A percentile compares a stretch with the other conserved stretches of the same genome.
Conservation (phyloP, 164 flowering plant species). For the Brasenia schreberi region DNA sequence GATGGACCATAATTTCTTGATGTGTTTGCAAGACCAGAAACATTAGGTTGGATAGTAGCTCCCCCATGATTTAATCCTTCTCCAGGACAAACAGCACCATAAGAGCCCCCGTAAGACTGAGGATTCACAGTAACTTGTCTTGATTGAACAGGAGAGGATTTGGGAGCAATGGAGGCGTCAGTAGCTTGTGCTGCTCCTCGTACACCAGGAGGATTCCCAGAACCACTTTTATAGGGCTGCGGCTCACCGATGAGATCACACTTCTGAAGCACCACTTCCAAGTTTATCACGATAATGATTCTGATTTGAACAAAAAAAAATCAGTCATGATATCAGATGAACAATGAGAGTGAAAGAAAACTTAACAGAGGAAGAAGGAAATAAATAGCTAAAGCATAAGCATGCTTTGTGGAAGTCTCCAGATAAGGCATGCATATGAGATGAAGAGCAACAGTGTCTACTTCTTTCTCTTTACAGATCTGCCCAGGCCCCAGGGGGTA, state of each 20-base stretch:
- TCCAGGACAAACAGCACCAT: neutral
- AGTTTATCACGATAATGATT: conserved; percentile 62
- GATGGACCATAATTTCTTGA: neutral
- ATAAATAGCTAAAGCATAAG: neutral
- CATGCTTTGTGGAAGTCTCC: too few relatives aligned
- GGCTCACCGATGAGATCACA: conserved; percentile 73
- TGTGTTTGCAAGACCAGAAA: neutral
- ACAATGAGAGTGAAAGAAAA: neutral
- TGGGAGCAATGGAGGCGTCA: neutral
- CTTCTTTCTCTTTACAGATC: neutral
- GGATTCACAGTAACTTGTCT: neutral
- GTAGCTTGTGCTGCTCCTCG: neutral
- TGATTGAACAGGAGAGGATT: conserved; percentile 1
- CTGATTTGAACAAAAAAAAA: conserved; percentile 22
- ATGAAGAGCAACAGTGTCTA: too few relatives aligned
- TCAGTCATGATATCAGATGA: neutral
- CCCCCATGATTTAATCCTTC: neutral
- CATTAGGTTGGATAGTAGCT: neutral
- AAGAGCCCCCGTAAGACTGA: neutral
- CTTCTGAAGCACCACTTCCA: conserved; percentile 46
- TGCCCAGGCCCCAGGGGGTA: neutral
- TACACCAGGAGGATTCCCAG: neutral
- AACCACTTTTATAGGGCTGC: conserved; percentile 12
- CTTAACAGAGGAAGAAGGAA: too few relatives aligned
- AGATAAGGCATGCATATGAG: too few relatives aligned